Percentiles rank a stretch among this genome's conserved stretches.
Evolutionary conservation across 768 basidiomycete species (phyloP).

Genomic region (Ephemerocybe angulata): DNA sequence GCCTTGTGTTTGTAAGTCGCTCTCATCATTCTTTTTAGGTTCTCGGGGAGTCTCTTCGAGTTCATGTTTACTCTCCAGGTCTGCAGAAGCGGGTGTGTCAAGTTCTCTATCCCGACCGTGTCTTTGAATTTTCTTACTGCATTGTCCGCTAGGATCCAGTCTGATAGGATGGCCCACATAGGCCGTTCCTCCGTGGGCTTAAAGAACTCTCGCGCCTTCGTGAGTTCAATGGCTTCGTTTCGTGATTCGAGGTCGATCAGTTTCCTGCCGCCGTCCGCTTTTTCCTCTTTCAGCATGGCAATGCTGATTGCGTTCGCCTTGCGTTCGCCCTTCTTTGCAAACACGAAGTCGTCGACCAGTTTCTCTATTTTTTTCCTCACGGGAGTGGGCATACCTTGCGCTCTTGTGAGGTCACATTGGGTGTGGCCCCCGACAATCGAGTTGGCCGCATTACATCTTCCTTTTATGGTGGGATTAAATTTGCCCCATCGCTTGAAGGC

Average conservation of each 20-base stretch:
- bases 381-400: slow-evolving; percentile 27
- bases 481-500: slow-evolving; percentile 20
- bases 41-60: not conserved
- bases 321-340: not conserved
- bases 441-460: slow-evolving; percentile 16
- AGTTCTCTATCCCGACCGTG: not conserved
- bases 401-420: slow-evolving; percentile 30
- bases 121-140: not conserved
- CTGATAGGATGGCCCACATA: slow-evolving; percentile 12
- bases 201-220: slow-evolving; percentile 19
- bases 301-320: not conserved
- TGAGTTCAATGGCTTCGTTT: slow-evolving; percentile 22
- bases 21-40: not conserved
- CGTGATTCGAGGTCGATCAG: slow-evolving; percentile 18
- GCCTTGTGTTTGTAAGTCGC: not conserved
- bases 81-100: not conserved
- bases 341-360: slow-evolving; percentile 14
- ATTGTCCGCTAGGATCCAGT: not conserved
- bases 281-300: not conserved
- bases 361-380: slow-evolving; percentile 19
- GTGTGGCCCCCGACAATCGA: slow-evolving; percentile 24
- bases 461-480: slow-evolving; percentile 27
- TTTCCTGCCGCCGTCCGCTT: slow-evolving; percentile 7
- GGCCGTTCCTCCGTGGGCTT: slow-evolving; percentile 8
- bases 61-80: not conserved